These are phyloP conservation scores for Fremontodendron californicum DNA, from an alignment of 345 rosid genomes.

Conservation along the genomic window DNA sequence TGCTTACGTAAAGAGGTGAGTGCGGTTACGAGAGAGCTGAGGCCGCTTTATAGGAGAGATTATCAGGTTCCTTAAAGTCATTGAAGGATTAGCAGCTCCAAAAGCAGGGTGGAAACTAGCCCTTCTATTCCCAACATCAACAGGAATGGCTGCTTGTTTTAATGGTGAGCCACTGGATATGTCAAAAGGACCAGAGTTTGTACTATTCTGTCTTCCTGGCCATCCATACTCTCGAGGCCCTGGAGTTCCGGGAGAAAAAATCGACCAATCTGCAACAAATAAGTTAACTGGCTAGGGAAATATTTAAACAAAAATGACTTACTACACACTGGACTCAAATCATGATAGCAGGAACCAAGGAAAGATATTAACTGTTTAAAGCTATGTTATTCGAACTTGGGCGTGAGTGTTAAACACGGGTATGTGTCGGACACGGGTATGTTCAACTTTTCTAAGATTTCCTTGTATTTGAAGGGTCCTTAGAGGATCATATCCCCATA, in stretches of 20 bases:
- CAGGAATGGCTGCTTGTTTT: conserved; percentile 43
- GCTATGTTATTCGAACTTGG: too few relatives aligned
- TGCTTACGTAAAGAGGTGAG: conserved; percentile 72
- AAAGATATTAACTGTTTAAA: conserved; percentile 4
- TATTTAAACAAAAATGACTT: conserved; percentile 29
- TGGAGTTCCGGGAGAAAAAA: conserved; percentile 88
- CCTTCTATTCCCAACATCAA: conserved; percentile 62
- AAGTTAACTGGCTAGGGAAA: conserved; percentile 71
- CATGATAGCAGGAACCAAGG: conserved; percentile 1
- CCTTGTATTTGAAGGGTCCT: too few relatives aligned
- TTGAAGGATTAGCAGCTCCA: conserved; percentile 59
- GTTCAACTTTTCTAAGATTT: too few relatives aligned
- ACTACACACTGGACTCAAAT: neutral
- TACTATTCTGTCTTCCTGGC: conserved; percentile 80
- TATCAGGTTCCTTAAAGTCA: conserved; percentile 77
- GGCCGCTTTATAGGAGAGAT: conserved; percentile 92
- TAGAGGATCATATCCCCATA: too few relatives aligned
- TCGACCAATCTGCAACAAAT: conserved; percentile 79
- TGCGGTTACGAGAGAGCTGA: conserved; percentile 74
- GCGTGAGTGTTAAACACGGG: too few relatives aligned
- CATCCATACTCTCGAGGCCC: conserved; percentile 81
- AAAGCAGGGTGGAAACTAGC: conserved; percentile 41
- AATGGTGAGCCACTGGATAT: conserved; percentile 59
- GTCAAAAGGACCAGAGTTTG: conserved; percentile 69
- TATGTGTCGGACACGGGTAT: too few relatives aligned